Base-by-base conservation (phyloP, 2,329 filamentous ascomycete species). In the Fusarium buharicum region DNA sequence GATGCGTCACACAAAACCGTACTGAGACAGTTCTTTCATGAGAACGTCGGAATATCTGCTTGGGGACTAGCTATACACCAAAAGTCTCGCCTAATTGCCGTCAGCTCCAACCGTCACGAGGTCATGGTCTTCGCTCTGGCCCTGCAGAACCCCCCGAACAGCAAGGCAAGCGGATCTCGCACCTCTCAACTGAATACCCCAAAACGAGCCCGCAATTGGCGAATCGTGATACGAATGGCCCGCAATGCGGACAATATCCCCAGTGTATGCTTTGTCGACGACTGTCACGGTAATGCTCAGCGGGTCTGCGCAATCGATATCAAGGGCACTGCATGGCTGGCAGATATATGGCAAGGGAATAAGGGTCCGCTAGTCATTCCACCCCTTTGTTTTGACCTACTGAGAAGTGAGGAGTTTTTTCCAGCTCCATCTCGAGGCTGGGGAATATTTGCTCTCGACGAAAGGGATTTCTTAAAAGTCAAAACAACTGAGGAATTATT, bases 41-140 rank as follows among this genome's bases (percentile, higher is more conserved):
- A 90, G 33, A 93, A 90, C 71, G 92, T 97, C 3, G 85, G 86
- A 2, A 78, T 77, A 20, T 94, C 91, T 57, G 94, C 93, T 3
- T 99, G 95, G 95, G 95, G 94, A 0, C 76, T 97, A 43, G 90
- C 92, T 8, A 83, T 97, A 11, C 94, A 98, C 73, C 83, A 86
- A 59, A 79, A 88, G 61, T 92, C 91, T n/a, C 87, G 93, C 0
- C 79, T 97, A 59, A 90, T 99, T 61, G 95, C 94, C 1, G 89
- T 96, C 34, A 91, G 90, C 67, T 88, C 91, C 0, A 99, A 99
- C 72, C 84, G 82, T 4, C 71, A 72, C 47, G 82, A 84, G 60
- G 75, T 84, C 7, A 82, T 78, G 1, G 79, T 87, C 1, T 86
- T 86, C 66, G 82, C 81, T 1, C 79, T 81, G 62, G 80, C 79